Evolutionary conservation across 2,329 filamentous ascomycete species (phyloP), one percentile per base, ranked within the genome.

Genomic region (Microcyclospora pomicola): DNA sequence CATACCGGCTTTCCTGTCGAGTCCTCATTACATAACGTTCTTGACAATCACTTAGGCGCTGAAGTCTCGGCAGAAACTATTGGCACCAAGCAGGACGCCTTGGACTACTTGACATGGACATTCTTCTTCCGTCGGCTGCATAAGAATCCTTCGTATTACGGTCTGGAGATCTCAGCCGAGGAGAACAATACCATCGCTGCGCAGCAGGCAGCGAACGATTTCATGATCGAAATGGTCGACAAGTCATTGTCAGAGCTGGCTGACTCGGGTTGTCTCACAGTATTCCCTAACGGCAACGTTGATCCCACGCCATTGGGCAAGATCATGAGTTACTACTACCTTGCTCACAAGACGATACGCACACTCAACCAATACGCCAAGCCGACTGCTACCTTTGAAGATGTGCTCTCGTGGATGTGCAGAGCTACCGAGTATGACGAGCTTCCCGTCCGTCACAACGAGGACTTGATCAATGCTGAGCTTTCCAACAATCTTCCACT

Each of bases 291-390:
- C 47, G 88, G 88, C 32, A 82, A 94, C 49, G 78, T 98, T 19
- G 82, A 94, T 49, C 69, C 88, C 1, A 96, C 91, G 0, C 80
- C 88, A 0, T 72, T 96, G 6, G 91, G 91, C 52, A 95, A 94
- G 66, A 96, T 98, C 55, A 95, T 96, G 85, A 93, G 83, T 59
- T 98, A 96, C 69, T 98, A 98, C 69, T 98, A 98, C 56, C 77
- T 69, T 34, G 92, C 87, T 0, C 91, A 98, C 65, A 82, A 82
- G 61, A 98, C 91, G 0, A 86, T 98, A 51, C 82, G 91, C 1
- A 79, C 85, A 51, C 73, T 98, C 6, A 75, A 82, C 45, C 71
- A 75, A 34, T 73, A 88, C 48, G 83, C 82, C 15, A 88, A 82
- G 52, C 72, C 77, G 0, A 65, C 77, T 13, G 84, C 82, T 2